These are phyloP conservation scores for Hypsizygus marmoreus DNA, from an alignment of 768 basidiomycete genomes.

Conservation along the genomic window DNA sequence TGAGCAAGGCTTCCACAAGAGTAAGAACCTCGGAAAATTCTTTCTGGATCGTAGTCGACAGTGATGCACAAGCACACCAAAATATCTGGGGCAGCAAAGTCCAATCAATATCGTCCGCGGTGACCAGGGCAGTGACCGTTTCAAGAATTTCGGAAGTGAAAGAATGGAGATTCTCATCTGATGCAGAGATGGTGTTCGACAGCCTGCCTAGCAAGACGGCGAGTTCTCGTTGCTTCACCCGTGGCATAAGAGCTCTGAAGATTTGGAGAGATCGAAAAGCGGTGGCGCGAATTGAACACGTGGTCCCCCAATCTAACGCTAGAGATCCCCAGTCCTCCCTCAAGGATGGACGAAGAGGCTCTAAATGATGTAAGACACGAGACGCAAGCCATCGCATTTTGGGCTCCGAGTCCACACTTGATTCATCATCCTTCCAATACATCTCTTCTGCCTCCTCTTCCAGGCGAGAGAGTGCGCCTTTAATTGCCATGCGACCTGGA, in stretches of 20 bases:
- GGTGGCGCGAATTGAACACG: conserved; percentile 81
- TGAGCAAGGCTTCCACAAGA: conserved; percentile 65
- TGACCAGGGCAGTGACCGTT: conserved; percentile 67
- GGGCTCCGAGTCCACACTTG: conserved; percentile 51
- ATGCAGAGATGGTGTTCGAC: conserved; percentile 78
- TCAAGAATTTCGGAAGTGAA: conserved; percentile 84
- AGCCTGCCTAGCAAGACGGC: conserved; percentile 80
- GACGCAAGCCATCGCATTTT: conserved; percentile 73
- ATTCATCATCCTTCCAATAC: conserved; percentile 77
- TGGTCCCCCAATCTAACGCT: conserved; percentile 82
- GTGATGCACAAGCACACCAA: conserved; percentile 82
- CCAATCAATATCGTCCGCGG: conserved; percentile 56
- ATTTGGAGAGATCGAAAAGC: conserved; percentile 90
- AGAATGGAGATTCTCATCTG: conserved; percentile 74
- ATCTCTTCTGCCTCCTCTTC: conserved; percentile 57
- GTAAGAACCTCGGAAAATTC: conserved; percentile 74
- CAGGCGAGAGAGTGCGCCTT: conserved; percentile 51
- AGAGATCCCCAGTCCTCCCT: conserved; percentile 78
- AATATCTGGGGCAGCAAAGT: conserved; percentile 79
- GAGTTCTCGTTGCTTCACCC: conserved; percentile 69
- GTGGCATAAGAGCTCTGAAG: conserved; percentile 79
- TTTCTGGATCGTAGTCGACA: conserved; percentile 78
- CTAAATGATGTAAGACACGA: conserved; percentile 65
- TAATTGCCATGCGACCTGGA: conserved; percentile 49
- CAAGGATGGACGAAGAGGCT: conserved; percentile 69